These are phyloP conservation scores for Globisporangium canariense DNA, from an alignment of 352 stramenopile genomes.

Conservation along the genomic window DNA sequence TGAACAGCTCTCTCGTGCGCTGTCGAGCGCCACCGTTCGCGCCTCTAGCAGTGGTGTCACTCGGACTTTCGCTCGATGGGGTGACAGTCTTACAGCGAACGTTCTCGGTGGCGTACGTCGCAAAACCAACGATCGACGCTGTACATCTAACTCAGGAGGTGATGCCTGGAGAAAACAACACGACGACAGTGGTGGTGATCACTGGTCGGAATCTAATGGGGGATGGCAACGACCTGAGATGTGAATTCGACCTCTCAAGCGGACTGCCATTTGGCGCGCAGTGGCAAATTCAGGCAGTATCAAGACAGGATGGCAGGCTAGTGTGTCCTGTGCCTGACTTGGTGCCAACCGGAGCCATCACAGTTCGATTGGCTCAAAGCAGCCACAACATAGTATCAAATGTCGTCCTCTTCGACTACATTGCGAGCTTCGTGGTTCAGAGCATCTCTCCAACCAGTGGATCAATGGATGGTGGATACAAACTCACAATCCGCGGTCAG, in stretches of 20 bases:
- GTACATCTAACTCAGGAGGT: background rate
- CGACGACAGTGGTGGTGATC: background rate
- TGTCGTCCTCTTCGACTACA: slow-evolving; percentile 18
- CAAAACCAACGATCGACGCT: slow-evolving; percentile 7
- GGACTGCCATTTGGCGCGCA: background rate
- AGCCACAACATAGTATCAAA: slow-evolving; percentile 15
- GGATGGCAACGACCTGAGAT: background rate
- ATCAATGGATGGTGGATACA: slow-evolving; percentile 21
- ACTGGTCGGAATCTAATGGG: background rate
- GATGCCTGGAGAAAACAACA: background rate
- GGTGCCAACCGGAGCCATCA: slow-evolving; percentile 14
- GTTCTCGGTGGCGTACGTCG: slow-evolving; percentile 25
- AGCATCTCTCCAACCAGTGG: slow-evolving; percentile 12
- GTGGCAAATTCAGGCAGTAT: slow-evolving; percentile 1
- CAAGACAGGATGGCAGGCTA: background rate
- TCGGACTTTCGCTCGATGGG: slow-evolving; percentile 29
- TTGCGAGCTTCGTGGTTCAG: slow-evolving; percentile 9
- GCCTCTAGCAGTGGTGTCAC: slow-evolving; percentile 18
- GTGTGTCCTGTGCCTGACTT: background rate
- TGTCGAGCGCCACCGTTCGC: slow-evolving; percentile 32
- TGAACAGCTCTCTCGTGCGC: slow-evolving; percentile 36
- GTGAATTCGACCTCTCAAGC: slow-evolving; percentile 11
- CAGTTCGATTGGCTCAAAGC: slow-evolving; percentile 8
- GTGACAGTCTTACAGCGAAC: slow-evolving; percentile 16
- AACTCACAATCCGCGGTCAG: slow-evolving; percentile 16